These are phyloP conservation scores for Calonectria crousiana DNA, from an alignment of 2,329 filamentous ascomycete species.

Conservation along the genomic window DNA sequence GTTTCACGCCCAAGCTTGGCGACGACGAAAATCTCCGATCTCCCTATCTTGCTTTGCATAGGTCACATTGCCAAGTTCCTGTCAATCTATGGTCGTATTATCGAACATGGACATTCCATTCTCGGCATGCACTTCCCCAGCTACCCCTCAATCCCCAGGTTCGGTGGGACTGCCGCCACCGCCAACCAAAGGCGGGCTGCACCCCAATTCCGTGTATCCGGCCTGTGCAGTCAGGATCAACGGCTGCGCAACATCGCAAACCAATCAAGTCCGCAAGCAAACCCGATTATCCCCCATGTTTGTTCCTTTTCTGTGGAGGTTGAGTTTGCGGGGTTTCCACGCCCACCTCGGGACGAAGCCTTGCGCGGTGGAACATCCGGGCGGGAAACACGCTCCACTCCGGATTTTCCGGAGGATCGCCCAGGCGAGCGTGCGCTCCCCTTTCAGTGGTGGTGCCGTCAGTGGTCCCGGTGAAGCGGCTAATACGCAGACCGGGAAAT, in stretches of 20 bases:
- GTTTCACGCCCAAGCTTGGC: too few species aligned
- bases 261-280: not conserved
- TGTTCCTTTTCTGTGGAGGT: not conserved
- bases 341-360: not conserved
- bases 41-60: not conserved
- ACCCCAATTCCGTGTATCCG: not conserved
- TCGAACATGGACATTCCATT: not conserved
- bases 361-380: conserved; percentile 13
- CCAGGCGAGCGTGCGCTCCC: not conserved
- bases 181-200: not conserved
- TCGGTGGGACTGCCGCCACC: not conserved
- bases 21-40: too few species aligned
- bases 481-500: not conserved
- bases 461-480: not conserved
- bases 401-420: conserved; percentile 15
- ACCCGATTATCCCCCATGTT: not conserved
- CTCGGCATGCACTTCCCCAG: not conserved
- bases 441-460: too few species aligned
- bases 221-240: not conserved
- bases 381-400: not conserved
- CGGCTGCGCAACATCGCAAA: not conserved
- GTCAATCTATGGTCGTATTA: not conserved
- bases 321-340: not conserved
- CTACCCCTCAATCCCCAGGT: not conserved
- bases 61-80: not conserved